Percentiles rank a stretch among this genome's conserved stretches.
phyloP scores from a whole-genome alignment of 129 eudicot species.

The Chrysanthemum seticuspe region DNA sequence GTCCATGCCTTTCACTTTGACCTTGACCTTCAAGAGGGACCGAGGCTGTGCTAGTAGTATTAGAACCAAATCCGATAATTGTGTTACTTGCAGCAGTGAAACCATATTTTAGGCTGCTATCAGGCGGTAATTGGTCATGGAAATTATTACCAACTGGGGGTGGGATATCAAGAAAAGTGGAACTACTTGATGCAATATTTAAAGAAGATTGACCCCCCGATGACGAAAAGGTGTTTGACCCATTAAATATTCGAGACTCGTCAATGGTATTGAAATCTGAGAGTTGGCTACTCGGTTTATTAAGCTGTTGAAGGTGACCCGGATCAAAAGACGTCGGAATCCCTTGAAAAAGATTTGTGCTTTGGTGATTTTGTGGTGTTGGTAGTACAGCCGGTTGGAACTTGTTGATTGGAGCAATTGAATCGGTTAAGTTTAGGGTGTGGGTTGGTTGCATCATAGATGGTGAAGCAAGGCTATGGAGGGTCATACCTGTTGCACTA shows the following conservation, averaged over 20 bases:
- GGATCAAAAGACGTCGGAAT: slow-evolving; percentile 58
- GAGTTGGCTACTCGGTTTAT: slow-evolving; percentile 27
- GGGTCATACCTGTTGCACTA: slow-evolving; percentile 56
- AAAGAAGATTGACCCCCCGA: slow-evolving; percentile 46
- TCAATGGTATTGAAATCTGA: slow-evolving; percentile 48
- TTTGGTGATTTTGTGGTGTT: slow-evolving; percentile 20
- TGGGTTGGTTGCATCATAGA: slow-evolving; percentile 47
- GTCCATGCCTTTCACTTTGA: slow-evolving; percentile 38
- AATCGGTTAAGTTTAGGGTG: slow-evolving; percentile 47
- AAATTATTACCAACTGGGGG: slow-evolving; percentile 28
- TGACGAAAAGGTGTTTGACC: slow-evolving; percentile 32
- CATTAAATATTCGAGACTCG: slow-evolving; percentile 35
- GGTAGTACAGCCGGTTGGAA: slow-evolving; percentile 49
- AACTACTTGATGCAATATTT: slow-evolving; percentile 39
- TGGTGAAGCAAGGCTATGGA: slow-evolving; percentile 54
- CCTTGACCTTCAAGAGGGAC: slow-evolving; percentile 42
- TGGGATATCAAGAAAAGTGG: slow-evolving; percentile 39
- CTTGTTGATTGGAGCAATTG: slow-evolving; percentile 38
- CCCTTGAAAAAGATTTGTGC: slow-evolving; percentile 42
- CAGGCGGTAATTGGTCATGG: slow-evolving; percentile 41
- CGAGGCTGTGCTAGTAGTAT: slow-evolving; percentile 32
- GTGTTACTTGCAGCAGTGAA: slow-evolving; percentile 35
- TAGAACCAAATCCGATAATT: slow-evolving; percentile 36
- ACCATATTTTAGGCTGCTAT: slow-evolving; percentile 35
- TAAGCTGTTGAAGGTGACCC: slow-evolving; percentile 50